These are phyloP conservation scores for Cyberlindnera nakhonratchasimensis DNA, from an alignment of 805 yeast species.

Conservation along the genomic window DNA sequence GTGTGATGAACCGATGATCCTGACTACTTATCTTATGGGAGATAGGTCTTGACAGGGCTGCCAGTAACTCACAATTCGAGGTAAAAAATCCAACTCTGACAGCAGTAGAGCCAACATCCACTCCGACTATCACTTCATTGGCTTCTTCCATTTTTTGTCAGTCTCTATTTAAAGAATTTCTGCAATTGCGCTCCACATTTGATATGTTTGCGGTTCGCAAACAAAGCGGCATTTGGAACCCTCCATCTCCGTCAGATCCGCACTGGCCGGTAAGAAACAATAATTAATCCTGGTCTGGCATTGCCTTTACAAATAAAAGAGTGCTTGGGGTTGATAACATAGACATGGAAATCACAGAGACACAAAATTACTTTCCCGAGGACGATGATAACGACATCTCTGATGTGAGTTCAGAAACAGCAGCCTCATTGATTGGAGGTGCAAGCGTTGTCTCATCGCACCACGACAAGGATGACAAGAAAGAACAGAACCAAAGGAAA, in stretches of 20 bases:
- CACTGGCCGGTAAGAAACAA: not conserved
- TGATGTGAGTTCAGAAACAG: constrained; percentile 11
- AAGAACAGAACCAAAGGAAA: no score
- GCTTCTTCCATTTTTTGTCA: no score
- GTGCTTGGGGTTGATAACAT: not conserved
- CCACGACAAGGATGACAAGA: constrained; percentile 7
- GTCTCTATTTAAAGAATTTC: no score
- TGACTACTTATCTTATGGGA: constrained; percentile 22
- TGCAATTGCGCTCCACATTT: no score
- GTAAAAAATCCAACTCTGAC: constrained; percentile 39
- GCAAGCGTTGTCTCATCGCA: constrained; percentile 28
- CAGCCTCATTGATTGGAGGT: constrained; percentile 43
- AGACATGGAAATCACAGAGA: not conserved
- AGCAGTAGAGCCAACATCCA: constrained; percentile 51
- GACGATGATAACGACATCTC: constrained; percentile 6
- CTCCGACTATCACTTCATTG: constrained; percentile 30
- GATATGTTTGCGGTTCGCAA: not conserved
- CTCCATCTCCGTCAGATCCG: constrained; percentile 3
- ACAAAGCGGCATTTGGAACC: not conserved
- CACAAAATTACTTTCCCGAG: constrained; percentile 5
- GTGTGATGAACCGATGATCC: constrained; percentile 33
- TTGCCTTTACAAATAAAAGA: no score
- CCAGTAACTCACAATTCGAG: constrained; percentile 19
- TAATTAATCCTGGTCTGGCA: no score
- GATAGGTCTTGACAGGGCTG: constrained; percentile 19